These are phyloP conservation scores for Alternaria sp. DNA, from an alignment of 2,329 filamentous ascomycete species.

Conservation along the genomic window DNA sequence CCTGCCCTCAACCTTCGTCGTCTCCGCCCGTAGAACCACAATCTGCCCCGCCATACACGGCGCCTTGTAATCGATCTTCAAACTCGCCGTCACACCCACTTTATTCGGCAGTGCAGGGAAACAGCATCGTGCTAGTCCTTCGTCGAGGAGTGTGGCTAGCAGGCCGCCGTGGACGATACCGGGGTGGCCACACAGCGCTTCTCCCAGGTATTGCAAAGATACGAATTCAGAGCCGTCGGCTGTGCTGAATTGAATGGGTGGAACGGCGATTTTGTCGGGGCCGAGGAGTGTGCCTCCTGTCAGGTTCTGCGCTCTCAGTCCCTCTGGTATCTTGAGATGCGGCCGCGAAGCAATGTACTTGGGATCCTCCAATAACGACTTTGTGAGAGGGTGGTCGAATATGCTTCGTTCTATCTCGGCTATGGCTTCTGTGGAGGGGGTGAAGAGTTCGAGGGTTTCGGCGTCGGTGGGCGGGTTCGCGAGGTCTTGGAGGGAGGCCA, in stretches of 20 bases:
- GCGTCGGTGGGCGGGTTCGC: conserved; percentile 68
- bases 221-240: conserved; percentile 62
- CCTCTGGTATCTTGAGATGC: conserved; percentile 81
- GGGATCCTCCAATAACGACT: conserved; percentile 69
- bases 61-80: conserved; percentile 81
- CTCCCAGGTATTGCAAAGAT: conserved; percentile 77
- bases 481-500: conserved; percentile 57
- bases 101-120: conserved; percentile 88
- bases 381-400: conserved; percentile 74
- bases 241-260: conserved; percentile 74
- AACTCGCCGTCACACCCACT: conserved; percentile 82
- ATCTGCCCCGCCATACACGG: conserved; percentile 78
- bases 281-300: conserved; percentile 82
- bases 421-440: conserved; percentile 58
- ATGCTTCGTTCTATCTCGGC: conserved; percentile 74
- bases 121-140: conserved; percentile 85
- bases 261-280: conserved; percentile 76
- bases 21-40: conserved; percentile 78
- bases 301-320: conserved; percentile 74
- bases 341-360: conserved; percentile 79
- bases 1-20: conserved; percentile 84
- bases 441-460: conserved; percentile 73
- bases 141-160: conserved; percentile 90
- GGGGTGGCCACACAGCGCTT: conserved; percentile 84
- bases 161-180: conserved; percentile 90